Evolutionary conservation across 2,329 filamentous ascomycete genomes (phyloP).

Genomic region (Cercospora janseana): DNA sequence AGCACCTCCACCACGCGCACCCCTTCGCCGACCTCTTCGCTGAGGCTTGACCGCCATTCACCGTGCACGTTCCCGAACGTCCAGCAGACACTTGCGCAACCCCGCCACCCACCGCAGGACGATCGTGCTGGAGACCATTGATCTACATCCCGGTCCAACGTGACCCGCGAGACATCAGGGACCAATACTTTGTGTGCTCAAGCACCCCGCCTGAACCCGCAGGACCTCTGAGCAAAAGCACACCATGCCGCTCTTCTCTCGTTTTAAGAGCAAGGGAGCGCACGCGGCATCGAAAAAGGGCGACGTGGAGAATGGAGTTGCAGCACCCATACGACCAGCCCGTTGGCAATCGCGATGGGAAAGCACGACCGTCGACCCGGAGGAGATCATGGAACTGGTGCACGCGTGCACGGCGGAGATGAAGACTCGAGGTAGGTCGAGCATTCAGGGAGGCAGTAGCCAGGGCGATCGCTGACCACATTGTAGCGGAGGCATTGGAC

Average conservation of each 20-base stretch:
- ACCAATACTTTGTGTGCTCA: constrained; percentile 4
- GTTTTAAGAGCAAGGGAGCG: constrained; percentile 72
- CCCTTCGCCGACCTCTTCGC: background rate
- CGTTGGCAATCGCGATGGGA: constrained; percentile 84
- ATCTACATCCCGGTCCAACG: background rate
- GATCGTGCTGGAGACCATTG: constrained; percentile 1
- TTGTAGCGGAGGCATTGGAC: constrained; percentile 66
- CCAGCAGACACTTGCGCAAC: background rate
- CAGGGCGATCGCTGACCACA: constrained; percentile 16
- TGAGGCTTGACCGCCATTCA: background rate
- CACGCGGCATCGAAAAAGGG: constrained; percentile 56
- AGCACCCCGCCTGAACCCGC: background rate
- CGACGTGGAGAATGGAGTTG: constrained; percentile 22
- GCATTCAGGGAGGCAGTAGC: background rate
- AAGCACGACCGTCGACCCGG: constrained; percentile 76
- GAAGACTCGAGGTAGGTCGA: constrained; percentile 79
- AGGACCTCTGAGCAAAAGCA: background rate
- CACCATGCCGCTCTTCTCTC: constrained; percentile 59
- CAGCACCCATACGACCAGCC: constrained; percentile 62
- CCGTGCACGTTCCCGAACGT: constrained; percentile 1
- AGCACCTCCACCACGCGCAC: constrained; percentile 10
- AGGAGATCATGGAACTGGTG: constrained; percentile 87
- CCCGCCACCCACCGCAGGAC: constrained; percentile 1
- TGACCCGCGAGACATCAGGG: constrained; percentile 2
- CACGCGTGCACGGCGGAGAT: constrained; percentile 83